A percentile compares a stretch with the other conserved stretches of the same genome.
These are phyloP conservation scores for Verbena officinalis DNA, from an alignment of 257 asterid genomes.

Conservation along the genomic window DNA sequence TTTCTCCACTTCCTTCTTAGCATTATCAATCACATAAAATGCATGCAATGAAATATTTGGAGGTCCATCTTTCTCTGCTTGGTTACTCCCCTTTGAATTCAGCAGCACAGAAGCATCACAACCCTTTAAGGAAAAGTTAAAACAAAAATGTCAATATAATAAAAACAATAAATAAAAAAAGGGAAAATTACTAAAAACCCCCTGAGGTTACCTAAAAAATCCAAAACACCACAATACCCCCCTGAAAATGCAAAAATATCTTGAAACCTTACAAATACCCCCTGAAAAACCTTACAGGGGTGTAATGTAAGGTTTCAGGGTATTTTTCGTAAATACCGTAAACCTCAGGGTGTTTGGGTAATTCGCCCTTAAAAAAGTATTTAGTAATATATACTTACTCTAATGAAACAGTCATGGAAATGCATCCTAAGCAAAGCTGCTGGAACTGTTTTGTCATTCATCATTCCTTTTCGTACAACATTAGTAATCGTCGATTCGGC, in stretches of 20 bases:
- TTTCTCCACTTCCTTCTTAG: conserved; percentile 62
- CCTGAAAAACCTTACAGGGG: too few relatives aligned
- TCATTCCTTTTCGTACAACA: conserved; percentile 59
- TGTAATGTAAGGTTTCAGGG: too few relatives aligned
- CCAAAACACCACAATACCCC: too few relatives aligned
- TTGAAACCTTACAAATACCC: too few relatives aligned
- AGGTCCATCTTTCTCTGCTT: conserved; percentile 80
- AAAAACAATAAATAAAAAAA: neutral
- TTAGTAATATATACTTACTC: conserved; percentile 39
- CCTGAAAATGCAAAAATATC: too few relatives aligned
- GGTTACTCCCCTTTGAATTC: conserved; percentile 45
- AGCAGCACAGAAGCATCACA: conserved; percentile 88
- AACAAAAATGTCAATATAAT: too few relatives aligned
- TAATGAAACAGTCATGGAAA: conserved; percentile 86
- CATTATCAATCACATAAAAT: conserved; percentile 70
- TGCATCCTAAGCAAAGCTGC: conserved; percentile 92
- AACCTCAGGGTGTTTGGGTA: too few relatives aligned
- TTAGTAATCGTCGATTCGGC: conserved; percentile 47
- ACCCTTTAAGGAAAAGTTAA: conserved; percentile 42
- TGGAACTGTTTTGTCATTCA: conserved; percentile 72
- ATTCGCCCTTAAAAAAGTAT: neutral
- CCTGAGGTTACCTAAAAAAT: too few relatives aligned
- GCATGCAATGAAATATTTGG: conserved; percentile 85
- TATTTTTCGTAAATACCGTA: too few relatives aligned
- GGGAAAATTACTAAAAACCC: neutral